Conservation (phyloP, 1,139 yeast genomes). For the Pichia sp. region DNA sequence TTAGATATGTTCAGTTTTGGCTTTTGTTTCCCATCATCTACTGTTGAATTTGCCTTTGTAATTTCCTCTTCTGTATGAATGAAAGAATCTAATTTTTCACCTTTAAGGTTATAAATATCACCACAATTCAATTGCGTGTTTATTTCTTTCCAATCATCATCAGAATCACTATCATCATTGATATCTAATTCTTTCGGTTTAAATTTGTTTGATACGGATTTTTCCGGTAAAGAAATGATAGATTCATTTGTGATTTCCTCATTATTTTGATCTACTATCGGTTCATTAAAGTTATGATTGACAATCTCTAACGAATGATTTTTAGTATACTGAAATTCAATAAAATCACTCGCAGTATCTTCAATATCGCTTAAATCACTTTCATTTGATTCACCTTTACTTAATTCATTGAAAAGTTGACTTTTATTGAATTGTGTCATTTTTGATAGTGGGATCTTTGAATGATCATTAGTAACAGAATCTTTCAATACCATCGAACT, state of each 20-base stretch:
- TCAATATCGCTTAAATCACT: constrained; percentile 3
- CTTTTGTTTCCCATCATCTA: constrained; percentile 12
- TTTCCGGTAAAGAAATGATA: neutral
- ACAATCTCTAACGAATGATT: constrained; percentile 14
- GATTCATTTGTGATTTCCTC: neutral
- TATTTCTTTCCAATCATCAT: constrained; percentile 47
- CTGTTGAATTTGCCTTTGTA: constrained; percentile 6
- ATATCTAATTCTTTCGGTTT: constrained; percentile 12
- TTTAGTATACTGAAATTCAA: constrained; percentile 15
- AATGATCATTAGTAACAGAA: neutral
- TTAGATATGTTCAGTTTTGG: constrained; percentile 18
- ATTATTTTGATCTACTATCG: constrained; percentile 3
- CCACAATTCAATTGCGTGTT: constrained; percentile 40
- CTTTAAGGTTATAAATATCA: constrained; percentile 46
- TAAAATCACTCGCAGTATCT: constrained; percentile 9
- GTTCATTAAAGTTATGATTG: constrained; percentile 13
- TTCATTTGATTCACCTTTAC: neutral
- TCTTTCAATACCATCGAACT: neutral
- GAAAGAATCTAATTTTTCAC: constrained; percentile 39
- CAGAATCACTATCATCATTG: constrained; percentile 15
- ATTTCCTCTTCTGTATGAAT: constrained; percentile 22
- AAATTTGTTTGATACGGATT: neutral
- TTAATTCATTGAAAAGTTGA: neutral
- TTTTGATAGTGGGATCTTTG: neutral
- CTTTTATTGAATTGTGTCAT: neutral